A percentile compares a stretch with the other conserved stretches of the same genome.
phyloP scores from a whole-genome alignment of 2,329 filamentous ascomycete species.

The Lasiodiplodia gonubiensis region DNA sequence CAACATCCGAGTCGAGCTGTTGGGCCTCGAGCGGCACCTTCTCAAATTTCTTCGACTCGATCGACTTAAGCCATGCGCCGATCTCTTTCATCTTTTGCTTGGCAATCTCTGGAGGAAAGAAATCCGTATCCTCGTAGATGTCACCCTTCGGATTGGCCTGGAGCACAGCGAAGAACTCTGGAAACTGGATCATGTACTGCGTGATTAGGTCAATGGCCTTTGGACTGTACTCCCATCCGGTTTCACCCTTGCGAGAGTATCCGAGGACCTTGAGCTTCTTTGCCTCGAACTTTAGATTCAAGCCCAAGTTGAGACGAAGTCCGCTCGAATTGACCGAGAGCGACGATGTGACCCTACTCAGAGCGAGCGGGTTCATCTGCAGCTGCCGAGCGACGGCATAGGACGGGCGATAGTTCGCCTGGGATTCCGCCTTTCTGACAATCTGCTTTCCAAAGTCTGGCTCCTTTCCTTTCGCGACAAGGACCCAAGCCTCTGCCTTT shows the following conservation, averaged over 20 bases:
- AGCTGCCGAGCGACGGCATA: constrained; percentile 86
- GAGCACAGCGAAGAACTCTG: constrained; percentile 91
- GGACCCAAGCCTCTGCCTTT: constrained; percentile 81
- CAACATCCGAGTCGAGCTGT: constrained; percentile 90
- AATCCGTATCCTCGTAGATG: constrained; percentile 81
- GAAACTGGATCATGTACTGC: constrained; percentile 92
- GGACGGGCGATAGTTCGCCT: constrained; percentile 81
- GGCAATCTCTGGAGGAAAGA: constrained; percentile 78
- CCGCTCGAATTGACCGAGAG: constrained; percentile 85
- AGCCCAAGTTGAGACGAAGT: constrained; percentile 83
- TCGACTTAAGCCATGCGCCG: constrained; percentile 86
- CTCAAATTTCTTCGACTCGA: constrained; percentile 91
- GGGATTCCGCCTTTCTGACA: constrained; percentile 70
- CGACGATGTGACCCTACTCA: constrained; percentile 95
- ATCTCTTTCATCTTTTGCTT: constrained; percentile 90
- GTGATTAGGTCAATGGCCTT: constrained; percentile 80
- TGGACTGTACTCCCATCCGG: constrained; percentile 94
- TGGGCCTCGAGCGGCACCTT: constrained; percentile 95
- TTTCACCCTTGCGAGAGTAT: constrained; percentile 84
- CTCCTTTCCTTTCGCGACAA: constrained; percentile 73
- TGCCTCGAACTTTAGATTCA: constrained; percentile 96
- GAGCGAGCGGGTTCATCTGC: constrained; percentile 79
- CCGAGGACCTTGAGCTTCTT: constrained; percentile 95
- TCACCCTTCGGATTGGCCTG: constrained; percentile 84
- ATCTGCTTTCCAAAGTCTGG: constrained; percentile 80